Evolutionary conservation across 2,329 filamentous ascomycete species (phyloP).

Genomic region (Acephala macrosclerotiorum): DNA sequence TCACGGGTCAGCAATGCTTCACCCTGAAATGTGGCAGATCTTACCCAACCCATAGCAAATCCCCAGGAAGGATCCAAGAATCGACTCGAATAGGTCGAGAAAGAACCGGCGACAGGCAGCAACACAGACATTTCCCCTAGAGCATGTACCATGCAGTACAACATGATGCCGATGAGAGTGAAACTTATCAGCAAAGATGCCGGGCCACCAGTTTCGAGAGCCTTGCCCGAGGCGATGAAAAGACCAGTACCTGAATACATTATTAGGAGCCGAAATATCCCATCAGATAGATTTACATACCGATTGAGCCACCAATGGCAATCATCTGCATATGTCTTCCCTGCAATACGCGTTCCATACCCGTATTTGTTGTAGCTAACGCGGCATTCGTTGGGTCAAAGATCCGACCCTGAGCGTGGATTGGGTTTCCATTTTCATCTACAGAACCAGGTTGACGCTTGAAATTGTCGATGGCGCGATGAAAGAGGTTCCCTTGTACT

Average conservation of each 20-base stretch:
- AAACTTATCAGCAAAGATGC: constrained; percentile 83
- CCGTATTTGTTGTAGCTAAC: constrained; percentile 72
- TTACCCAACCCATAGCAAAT: constrained; percentile 86
- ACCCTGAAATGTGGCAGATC: constrained; percentile 10
- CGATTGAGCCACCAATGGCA: constrained; percentile 91
- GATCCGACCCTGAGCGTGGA: constrained; percentile 44
- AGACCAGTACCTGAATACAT: constrained; percentile 72
- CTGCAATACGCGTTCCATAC: constrained; percentile 80
- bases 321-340: constrained; percentile 95
- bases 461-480: constrained; percentile 40
- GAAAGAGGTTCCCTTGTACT: constrained; percentile 25
- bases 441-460: constrained; percentile 50
- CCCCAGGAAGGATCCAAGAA: constrained; percentile 95
- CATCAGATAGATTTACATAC: constrained; percentile 48
- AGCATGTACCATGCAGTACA: constrained; percentile 91
- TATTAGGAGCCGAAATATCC: constrained; percentile 10
- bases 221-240: constrained; percentile 82
- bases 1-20: constrained; percentile 17
- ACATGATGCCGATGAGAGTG: constrained; percentile 80
- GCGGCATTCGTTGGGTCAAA: constrained; percentile 70
- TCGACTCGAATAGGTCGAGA: constrained; percentile 88
- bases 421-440: constrained; percentile 51
- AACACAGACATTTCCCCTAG: constrained; percentile 90
- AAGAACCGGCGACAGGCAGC: constrained; percentile 91
- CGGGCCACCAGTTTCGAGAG: constrained; percentile 76